Percentiles rank a stretch among this genome's conserved stretches.
Conservation (phyloP, 1,139 yeast genomes). For the Lodderomyces margitis region DNA sequence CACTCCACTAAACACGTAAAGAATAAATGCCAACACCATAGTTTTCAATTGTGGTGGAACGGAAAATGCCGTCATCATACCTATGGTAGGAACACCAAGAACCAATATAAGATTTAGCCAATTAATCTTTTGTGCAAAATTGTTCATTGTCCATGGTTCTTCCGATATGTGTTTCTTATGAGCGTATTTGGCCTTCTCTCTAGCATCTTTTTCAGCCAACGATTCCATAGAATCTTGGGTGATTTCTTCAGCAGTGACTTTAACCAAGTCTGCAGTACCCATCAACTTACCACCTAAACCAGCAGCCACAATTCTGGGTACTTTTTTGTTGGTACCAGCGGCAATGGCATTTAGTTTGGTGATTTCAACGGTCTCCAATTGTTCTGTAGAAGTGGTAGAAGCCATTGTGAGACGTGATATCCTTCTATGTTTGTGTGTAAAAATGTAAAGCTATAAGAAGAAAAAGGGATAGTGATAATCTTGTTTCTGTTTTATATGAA, state of each 20-base stretch:
- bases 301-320: conserved; percentile 70
- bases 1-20: conserved; percentile 73
- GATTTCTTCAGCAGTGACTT: conserved; percentile 62
- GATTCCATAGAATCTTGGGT: conserved; percentile 51
- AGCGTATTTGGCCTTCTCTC: conserved; percentile 47
- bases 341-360: conserved; percentile 83
- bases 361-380: conserved; percentile 59
- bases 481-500: not conserved
- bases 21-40: conserved; percentile 52
- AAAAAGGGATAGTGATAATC: too few species aligned
- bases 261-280: conserved; percentile 75
- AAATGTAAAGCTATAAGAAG: not conserved
- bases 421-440: too few species aligned
- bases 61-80: conserved; percentile 49
- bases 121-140: conserved; percentile 87
- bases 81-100: conserved; percentile 64
- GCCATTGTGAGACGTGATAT: not conserved
- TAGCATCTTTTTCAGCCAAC: conserved; percentile 54
- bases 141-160: conserved; percentile 80
- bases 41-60: conserved; percentile 62
- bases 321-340: conserved; percentile 75
- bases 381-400: conserved; percentile 10
- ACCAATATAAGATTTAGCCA: conserved; percentile 91
- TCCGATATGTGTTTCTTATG: conserved; percentile 76
- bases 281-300: conserved; percentile 75